phyloP scores from a whole-genome alignment of 2,329 filamentous ascomycete genomes.

The Fusarium mangiferae region DNA sequence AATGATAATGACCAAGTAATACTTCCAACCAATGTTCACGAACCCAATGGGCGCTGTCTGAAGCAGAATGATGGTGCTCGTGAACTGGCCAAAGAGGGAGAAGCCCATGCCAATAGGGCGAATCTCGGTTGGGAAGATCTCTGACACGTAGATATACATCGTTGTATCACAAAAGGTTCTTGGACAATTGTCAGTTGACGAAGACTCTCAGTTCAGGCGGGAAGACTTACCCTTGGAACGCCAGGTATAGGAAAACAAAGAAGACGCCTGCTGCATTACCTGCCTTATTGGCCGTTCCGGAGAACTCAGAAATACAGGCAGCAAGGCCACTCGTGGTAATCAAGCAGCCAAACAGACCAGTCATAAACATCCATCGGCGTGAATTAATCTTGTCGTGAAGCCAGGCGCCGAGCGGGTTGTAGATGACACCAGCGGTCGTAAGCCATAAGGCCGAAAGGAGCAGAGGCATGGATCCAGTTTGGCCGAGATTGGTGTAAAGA shows the following conservation, averaged over 20 bases:
- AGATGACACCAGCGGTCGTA: conserved; percentile 59
- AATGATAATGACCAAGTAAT: conserved; percentile 58
- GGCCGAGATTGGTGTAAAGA: conserved; percentile 52
- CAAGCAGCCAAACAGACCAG: conserved; percentile 53
- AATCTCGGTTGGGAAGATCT: conserved; percentile 58
- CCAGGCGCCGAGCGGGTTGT: conserved; percentile 58
- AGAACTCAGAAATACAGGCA: conserved; percentile 49
- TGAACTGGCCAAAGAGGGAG: conserved; percentile 60
- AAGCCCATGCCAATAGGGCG: conserved; percentile 63
- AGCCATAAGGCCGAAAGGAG: conserved; percentile 54
- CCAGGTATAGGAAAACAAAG: conserved; percentile 58
- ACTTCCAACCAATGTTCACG: conserved; percentile 59
- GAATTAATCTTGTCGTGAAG: conserved; percentile 59
- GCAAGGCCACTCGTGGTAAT: conserved; percentile 48
- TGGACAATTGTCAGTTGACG: rapidly evolving
- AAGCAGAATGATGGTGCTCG: conserved; percentile 57
- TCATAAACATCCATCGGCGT: conserved; percentile 56
- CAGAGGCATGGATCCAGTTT: conserved; percentile 53
- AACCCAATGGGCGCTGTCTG: conserved; percentile 53
- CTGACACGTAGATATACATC: conserved; percentile 52
- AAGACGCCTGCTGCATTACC: conserved; percentile 54
- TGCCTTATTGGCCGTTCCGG: conserved; percentile 50
- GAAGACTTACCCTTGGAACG: conserved; percentile 52
- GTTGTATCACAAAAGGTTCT: conserved; percentile 52
- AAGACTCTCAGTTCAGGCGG: rapidly evolving